Percentiles rank a stretch among this genome's conserved stretches.
phyloP scores from a whole-genome alignment of 202 grass and related monocot genomes.

The Zoysia matrella region DNA sequence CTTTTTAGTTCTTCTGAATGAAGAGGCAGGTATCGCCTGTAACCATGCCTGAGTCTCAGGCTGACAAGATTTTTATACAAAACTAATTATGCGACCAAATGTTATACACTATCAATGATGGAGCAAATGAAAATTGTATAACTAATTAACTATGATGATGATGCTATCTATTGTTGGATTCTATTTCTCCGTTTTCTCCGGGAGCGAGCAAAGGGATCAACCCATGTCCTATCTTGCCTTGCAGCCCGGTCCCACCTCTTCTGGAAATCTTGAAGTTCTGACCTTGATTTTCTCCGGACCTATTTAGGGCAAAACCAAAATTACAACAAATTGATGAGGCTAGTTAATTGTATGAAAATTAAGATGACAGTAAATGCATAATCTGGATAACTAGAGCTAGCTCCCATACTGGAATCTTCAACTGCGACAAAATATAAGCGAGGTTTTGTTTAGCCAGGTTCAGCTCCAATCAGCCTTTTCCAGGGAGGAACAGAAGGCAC shows the following conservation, averaged over 20 bases:
- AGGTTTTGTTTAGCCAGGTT: neutral
- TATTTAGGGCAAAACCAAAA: slow-evolving; percentile 24
- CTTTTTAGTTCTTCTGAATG: neutral
- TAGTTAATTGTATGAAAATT: neutral
- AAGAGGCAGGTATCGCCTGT: neutral
- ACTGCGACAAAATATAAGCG: neutral
- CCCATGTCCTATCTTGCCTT: slow-evolving; percentile 64
- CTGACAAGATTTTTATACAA: slow-evolving; percentile 10
- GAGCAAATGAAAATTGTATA: neutral
- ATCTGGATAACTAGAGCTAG: neutral
- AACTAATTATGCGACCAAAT: neutral
- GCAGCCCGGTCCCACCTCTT: slow-evolving; percentile 65
- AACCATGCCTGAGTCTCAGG: neutral
- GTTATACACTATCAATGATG: slow-evolving; percentile 25
- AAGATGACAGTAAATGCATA: neutral
- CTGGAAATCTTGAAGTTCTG: slow-evolving; percentile 65
- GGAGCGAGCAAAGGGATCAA: slow-evolving; percentile 58
- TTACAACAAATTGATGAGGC: neutral
- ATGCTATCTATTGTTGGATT: slow-evolving; percentile 30
- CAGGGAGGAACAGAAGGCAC: neutral
- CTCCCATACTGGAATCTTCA: too few relatives aligned
- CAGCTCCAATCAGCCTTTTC: neutral
- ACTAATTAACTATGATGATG: neutral
- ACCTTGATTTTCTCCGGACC: slow-evolving; percentile 62
- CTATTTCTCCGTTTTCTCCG: slow-evolving; percentile 42